A percentile compares a stretch with the other conserved stretches of the same genome.
phyloP scores from a whole-genome alignment of 176 grass and related monocot genomes.

The Zoysia japonica region DNA sequence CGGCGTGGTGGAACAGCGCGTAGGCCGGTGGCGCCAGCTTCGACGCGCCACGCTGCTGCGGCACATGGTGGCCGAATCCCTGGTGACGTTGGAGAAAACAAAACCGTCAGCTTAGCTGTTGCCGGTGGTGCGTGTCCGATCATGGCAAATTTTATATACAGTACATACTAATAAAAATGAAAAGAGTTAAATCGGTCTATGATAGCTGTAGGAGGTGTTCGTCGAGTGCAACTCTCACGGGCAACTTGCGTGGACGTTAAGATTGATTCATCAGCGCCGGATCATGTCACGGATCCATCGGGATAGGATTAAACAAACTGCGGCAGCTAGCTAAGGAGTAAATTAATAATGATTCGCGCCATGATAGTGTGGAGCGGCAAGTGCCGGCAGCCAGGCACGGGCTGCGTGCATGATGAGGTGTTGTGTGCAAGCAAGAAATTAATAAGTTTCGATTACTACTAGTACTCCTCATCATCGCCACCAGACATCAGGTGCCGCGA shows the following conservation, averaged over 20 bases:
- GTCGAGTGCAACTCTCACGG: neutral
- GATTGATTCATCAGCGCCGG: conserved; percentile 3
- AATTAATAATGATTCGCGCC: neutral
- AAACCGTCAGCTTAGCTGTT: conserved; percentile 27
- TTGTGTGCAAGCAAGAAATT: conserved; percentile 43
- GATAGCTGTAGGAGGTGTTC: conserved; percentile 11
- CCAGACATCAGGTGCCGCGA: neutral
- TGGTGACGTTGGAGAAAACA: neutral
- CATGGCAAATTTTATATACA: neutral
- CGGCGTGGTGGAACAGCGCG: conserved; percentile 53
- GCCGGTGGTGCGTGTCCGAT: neutral
- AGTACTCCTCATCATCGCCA: neutral
- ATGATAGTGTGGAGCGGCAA: neutral
- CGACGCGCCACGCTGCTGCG: conserved; percentile 30
- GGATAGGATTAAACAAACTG: neutral
- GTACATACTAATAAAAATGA: too few relatives aligned
- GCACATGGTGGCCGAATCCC: conserved; percentile 57
- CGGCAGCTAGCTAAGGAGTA: neutral
- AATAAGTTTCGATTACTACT: neutral
- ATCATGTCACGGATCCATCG: neutral
- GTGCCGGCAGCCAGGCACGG: conserved; percentile 21
- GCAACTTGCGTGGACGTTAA: conserved; percentile 48
- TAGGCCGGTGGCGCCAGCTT: conserved; percentile 55
- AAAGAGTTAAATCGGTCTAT: neutral
- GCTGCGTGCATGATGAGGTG: conserved; percentile 36